Base-by-base conservation (phyloP, 441 rosid genomes). In the Adansonia gregorii region DNA sequence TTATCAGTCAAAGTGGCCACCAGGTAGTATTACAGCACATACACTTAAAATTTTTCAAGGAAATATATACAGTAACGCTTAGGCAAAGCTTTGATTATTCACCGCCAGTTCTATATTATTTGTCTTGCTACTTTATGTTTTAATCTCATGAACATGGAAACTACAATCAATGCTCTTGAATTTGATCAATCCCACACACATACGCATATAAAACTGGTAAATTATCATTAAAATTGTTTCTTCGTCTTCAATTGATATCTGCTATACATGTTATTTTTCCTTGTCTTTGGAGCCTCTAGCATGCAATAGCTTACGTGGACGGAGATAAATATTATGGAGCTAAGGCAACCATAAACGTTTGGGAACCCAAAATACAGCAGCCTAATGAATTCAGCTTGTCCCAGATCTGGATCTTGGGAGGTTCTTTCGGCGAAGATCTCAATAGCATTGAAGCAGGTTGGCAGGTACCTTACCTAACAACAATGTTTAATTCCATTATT, bases 371-470 rank as follows among this genome's bases (percentile, higher is more conserved):
- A 65, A 84, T 87, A 5, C 85, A 31, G 39, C 39, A 31, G 39
- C 39, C 39, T 31, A 31, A 31, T 31, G 39, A 31, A 31, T 31
- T 31, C 39, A 31, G 39, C 39, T 31, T 31, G 39, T 31, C 39
- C 39, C 39, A 31, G 39, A 31, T 31, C 39, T 31, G 39, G 39
- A 31, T 31, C 39, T 31, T 31, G 39, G 39, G 39, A 31, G 39
- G 39, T 31, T 31, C 39, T 31, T 31, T 31, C 4, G 39, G 39
- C 39, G 39, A 31, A 31, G 39, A 31, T 31, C 39, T 31, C 9
- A 89, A 87, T 73, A 89, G 86, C 76, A 85, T 89, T 41, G 92
- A 89, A 83, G 92, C 90, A 45, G 92, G 92, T 8, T 89, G 92
- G 92, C 90, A 87, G 92, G 91, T 87, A 31, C 39, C 39, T 31